phyloP scores from a whole-genome alignment of 495 filamentous ascomycete genomes.

The Talaromyces trachyspermus region DNA sequence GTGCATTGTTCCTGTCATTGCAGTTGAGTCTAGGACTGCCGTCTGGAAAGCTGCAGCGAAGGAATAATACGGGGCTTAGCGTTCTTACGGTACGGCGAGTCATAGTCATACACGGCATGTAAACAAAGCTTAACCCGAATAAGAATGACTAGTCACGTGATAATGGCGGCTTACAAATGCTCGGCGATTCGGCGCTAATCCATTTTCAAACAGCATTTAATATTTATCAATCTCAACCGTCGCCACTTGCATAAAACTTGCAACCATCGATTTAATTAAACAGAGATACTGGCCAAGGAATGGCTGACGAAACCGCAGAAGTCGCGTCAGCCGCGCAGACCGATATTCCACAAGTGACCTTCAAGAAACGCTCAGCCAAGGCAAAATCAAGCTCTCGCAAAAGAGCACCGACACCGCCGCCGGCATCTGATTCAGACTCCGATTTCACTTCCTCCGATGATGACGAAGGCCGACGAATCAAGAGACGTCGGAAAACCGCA shows the following conservation, averaged over 20 bases:
- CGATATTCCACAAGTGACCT: constrained; percentile 34
- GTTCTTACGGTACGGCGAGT: no score
- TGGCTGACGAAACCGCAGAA: constrained; percentile 4
- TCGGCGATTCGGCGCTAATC: no score
- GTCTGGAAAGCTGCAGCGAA: no score
- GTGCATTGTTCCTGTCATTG: no score
- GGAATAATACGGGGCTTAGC: no score
- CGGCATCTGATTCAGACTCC: constrained; percentile 47
- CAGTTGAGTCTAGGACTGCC: no score
- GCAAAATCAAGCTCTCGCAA: constrained; percentile 74
- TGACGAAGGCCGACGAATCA: constrained; percentile 63
- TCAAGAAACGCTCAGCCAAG: constrained; percentile 81
- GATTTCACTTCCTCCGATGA: constrained; percentile 74
- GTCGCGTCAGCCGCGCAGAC: neutral
- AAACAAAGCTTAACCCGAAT: no score
- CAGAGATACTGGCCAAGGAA: no score
- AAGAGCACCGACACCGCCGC: constrained; percentile 72
- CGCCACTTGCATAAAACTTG: neutral
- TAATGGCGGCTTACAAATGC: no score
- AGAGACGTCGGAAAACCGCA: constrained; percentile 65
- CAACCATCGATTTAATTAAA: neutral
- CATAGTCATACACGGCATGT: no score
- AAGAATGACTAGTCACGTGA: no score
- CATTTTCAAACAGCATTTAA: no score
- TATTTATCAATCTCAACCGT: neutral